Percentiles rank a stretch among this genome's conserved stretches.
phyloP scores from a whole-genome alignment of 495 filamentous ascomycete species.

The Annulohypoxylon bovei region DNA sequence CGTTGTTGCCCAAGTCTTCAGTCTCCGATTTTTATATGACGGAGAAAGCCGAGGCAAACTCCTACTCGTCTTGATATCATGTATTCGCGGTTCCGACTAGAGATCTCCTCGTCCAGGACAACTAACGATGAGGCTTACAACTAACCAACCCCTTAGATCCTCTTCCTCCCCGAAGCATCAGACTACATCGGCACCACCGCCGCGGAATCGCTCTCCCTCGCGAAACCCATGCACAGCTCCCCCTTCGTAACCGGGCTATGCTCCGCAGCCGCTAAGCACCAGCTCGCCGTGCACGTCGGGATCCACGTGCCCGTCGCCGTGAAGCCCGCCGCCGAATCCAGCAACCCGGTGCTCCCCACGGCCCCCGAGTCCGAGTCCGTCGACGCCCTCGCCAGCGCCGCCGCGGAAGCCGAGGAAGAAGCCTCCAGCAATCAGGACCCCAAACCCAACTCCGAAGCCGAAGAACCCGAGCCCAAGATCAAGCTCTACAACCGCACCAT shows the following conservation, averaged over 20 bases:
- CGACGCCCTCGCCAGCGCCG: neutral
- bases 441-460: no score
- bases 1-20: neutral
- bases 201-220: conserved; percentile 73
- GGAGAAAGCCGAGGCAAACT: neutral
- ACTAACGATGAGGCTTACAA: neutral
- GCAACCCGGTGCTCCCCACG: conserved; percentile 17
- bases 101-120: no score
- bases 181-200: conserved; percentile 82
- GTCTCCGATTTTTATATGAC: neutral
- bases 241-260: conserved; percentile 79
- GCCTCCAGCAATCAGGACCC: no score
- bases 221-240: conserved; percentile 59
- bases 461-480: conserved; percentile 7
- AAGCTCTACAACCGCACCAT: conserved; percentile 60
- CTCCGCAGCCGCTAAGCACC: conserved; percentile 66
- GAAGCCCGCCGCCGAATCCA: conserved; percentile 3
- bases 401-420: neutral
- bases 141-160: conserved; percentile 60
- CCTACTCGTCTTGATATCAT: neutral
- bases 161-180: conserved; percentile 92
- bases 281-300: conserved; percentile 83
- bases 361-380: conserved; percentile 22
- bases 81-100: neutral
- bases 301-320: conserved; percentile 79